These are phyloP conservation scores for Monosporascus sp. DNA, from an alignment of 2,329 filamentous ascomycete species.

Conservation along the genomic window DNA sequence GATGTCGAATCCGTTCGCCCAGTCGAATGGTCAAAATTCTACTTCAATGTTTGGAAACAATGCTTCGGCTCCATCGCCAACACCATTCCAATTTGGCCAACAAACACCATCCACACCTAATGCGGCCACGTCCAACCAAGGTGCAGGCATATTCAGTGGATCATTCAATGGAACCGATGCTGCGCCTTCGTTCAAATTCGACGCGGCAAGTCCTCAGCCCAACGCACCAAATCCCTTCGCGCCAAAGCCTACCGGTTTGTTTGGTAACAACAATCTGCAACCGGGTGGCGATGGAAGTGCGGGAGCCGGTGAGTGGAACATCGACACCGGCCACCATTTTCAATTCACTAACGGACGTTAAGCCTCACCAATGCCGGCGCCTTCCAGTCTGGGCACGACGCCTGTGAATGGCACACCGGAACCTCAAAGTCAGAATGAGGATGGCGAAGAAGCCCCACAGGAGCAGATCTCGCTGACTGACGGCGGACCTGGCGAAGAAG, in stretches of 20 bases:
- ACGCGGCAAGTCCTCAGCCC: constrained; percentile 22
- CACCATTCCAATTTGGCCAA: constrained; percentile 22
- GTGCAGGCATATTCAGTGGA: constrained; percentile 17
- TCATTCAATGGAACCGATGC: constrained; percentile 22
- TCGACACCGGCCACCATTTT: not conserved
- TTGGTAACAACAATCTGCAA: constrained; percentile 17
- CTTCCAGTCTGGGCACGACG: constrained; percentile 57
- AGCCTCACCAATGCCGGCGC: constrained; percentile 44
- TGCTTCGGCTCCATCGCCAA: constrained; percentile 14
- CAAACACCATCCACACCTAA: constrained; percentile 19
- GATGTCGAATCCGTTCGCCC: constrained; percentile 29
- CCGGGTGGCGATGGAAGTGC: constrained; percentile 33
- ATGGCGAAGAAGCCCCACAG: constrained; percentile 50
- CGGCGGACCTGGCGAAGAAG: constrained; percentile 63
- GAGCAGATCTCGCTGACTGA: constrained; percentile 67
- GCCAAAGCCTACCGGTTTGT: constrained; percentile 22
- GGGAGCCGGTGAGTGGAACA: constrained; percentile 36
- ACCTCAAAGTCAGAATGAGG: constrained; percentile 43
- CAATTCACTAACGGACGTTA: constrained; percentile 5
- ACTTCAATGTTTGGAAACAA: constrained; percentile 16
- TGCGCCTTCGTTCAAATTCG: constrained; percentile 34
- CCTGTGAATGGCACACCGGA: constrained; percentile 56
- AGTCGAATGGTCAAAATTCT: constrained; percentile 11
- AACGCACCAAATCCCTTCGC: constrained; percentile 21
- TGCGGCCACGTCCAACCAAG: constrained; percentile 14